phyloP scores from a whole-genome alignment of 768 basidiomycete genomes.

The Leccinum sublutescens region DNA sequence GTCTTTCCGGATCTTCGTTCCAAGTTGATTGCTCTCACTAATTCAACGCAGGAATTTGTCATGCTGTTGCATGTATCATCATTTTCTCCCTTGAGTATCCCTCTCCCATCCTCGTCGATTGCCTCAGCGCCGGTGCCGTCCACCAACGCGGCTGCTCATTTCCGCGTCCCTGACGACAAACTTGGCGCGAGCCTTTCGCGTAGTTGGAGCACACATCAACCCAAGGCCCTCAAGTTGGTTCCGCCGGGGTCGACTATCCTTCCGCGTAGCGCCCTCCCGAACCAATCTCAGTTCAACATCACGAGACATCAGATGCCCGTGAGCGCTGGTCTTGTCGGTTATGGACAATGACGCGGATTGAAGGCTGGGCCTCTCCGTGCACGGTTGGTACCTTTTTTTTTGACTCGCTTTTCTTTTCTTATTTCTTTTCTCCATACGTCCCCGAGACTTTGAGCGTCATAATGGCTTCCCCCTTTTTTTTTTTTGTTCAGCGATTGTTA shows the following conservation, averaged over 20 bases:
- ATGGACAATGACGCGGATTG: constrained; percentile 22
- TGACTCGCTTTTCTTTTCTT: neutral
- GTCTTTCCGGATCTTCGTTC: constrained; percentile 60
- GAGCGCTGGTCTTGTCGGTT: constrained; percentile 4
- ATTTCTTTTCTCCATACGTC: neutral
- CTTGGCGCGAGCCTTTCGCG: constrained; percentile 57
- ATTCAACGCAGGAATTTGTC: constrained; percentile 83
- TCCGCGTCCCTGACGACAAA: constrained; percentile 42
- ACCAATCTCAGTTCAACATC: constrained; percentile 45
- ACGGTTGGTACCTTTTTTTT: constrained; percentile 10
- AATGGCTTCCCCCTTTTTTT: neutral
- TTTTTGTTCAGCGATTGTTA: constrained; percentile 13
- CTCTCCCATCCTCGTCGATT: constrained; percentile 62
- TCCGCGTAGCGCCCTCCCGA: constrained; percentile 55
- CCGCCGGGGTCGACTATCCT: constrained; percentile 31
- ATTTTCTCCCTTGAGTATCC: constrained; percentile 58
- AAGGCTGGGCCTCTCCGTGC: constrained; percentile 32
- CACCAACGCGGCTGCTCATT: constrained; percentile 6
- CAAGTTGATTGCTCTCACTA: constrained; percentile 74
- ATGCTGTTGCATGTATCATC: constrained; percentile 86
- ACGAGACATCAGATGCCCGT: constrained; percentile 22
- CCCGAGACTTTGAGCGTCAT: constrained; percentile 1
- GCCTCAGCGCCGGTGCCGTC: constrained; percentile 28
- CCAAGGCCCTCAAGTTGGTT: constrained; percentile 40
- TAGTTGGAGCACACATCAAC: constrained; percentile 53